Evolutionary conservation across 1,284 basidiomycete genomes (phyloP), one percentile per base, ranked within the genome.

Genomic region (Moniliella sp.): DNA sequence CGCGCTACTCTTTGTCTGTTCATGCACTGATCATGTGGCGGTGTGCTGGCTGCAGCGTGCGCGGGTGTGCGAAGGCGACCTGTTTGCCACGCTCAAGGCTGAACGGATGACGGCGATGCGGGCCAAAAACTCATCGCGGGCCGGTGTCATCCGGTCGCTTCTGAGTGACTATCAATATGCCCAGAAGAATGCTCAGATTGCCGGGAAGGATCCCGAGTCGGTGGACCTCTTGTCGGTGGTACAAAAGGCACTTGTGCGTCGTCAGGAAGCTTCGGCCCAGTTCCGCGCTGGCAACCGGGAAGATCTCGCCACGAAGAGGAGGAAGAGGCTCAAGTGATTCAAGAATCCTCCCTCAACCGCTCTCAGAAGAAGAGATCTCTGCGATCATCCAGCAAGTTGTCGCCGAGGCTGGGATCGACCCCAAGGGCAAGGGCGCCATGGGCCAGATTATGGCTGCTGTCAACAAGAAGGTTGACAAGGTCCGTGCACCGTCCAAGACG

Each of bases 41-140:
- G n/a, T n/a, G n/a, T n/a, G 19, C 19, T 23, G 19, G 7, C 19
- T 7, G 19, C 19, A 23, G 13, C 27, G 4, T 3, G 17, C 4
- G n/a, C 27, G 17, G 9, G 25, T 13, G 18, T 21, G 19, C 5
- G 47, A 48, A 21, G 42, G 33, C 7, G 34, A 36, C 12, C 28
- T 48, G 21, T 25, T 48, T 25, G 35, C 34, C 8, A 37, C 32
- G 16, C 36, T 51, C 36, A 51, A 51, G 30, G 29, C 32, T 0
- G 40, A 48, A 9, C 43, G 48, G 34, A 51, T 49, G 30, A 42
- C 44, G 18, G 41, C 48, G 0, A 51, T 51, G 48, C 39, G 43
- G 28, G 37, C 46, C 13, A 49, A 47, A 18, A 45, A 51, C 32
- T 39, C 37, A 32, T 33, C 42, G 34, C 41, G 39, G 2, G 42